Base-by-base conservation (phyloP, 176 grass and related monocot genomes). In the Ampelocalamus luodianensis region DNA sequence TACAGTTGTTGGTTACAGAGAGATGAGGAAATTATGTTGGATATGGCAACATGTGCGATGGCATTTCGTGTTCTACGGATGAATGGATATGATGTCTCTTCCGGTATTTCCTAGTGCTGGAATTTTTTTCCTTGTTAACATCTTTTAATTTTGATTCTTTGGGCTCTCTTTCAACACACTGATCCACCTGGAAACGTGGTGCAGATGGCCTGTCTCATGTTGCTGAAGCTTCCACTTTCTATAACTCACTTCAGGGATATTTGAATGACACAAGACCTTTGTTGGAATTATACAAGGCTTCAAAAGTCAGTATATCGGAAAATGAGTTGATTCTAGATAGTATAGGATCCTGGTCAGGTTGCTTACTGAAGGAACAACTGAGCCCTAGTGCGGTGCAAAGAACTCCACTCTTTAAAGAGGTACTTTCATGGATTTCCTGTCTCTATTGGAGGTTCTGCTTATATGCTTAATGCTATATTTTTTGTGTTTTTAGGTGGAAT, bases 1-100 rank as follows among this genome's bases (percentile, higher is more conserved):
- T 94, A 53, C 91, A 97, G 95, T 62, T 84, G 23, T 65, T 97
- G 95, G 95, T 88, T 97, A 74, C 73, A 90, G 67, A 84, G 72
- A 77, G 88, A 93, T 51, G 95, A 93, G 34, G 88, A 94, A 68
- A 84, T 94, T 13, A 75, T 51, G 81, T 74, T 77, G 63, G 90
- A 91, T 46, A 76, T 88, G 76, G 53, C 70, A 72, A 94, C 95
- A 38, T 90, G 82, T 59, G 90, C 87, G 29, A 91, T 97, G 87
- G 89, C 92, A 63, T 97, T 94, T 85, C 90, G 94, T 26, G 62
- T 90, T 66, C 48, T 97, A 24, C 83, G 92, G 32, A 87, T 88
- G 82, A 90, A 97, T 13, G 89, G 89, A 82, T 97, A 90, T 59
- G 29, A 67, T 56, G 86, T 94, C 24, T 94, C 94, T 27, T 82